Base-by-base conservation (phyloP, 2,329 filamentous ascomycete species). In the Colletotrichum horii region DNA sequence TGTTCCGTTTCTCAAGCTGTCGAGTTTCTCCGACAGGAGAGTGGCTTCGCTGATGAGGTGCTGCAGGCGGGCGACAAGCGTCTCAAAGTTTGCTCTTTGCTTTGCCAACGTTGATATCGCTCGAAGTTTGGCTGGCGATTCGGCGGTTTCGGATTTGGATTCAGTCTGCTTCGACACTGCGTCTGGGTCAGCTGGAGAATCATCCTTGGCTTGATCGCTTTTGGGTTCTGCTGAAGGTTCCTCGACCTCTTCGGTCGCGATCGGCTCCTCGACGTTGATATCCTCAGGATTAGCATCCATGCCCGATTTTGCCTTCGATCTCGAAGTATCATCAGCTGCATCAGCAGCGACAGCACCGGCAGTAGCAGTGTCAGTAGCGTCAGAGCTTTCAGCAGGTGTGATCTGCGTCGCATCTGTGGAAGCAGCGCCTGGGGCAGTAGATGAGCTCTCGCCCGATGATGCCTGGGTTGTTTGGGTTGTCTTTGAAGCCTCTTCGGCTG, bases 191-290 rank as follows among this genome's bases (percentile, higher is more conserved):
- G 58, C 58, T 14, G 66, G 32, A 30, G 70, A 19, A 19, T 66
- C 74, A 7, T 62, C 61, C 22, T 68, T 64, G 36, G 8, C 43
- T 9, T 34, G 65, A 4, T 76, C 74, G 11, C 19, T 52, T 36
- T 69, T 76, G 16, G n/a, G 4, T 8, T 72, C 68, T 30, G 36
- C 26, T 5, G 56, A 43, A 2, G 77, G 86, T 38, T 85, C 85
- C 74, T 52, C 43, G 43, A 52, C 6, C 11, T 52, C 43, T 52
- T 52, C 43, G 43, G n/a, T 52, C 43, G 43, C 43, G 43, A 52
- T 52, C 43, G 43, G 43, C 43, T 52, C 43, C 43, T 87, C 86
- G 28, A 91, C 85, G 61, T 89, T 84, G 66, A 91, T 89, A 71
- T 91, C 88, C 4, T 90, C 89, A 0, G 87, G 87, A 6, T 71